A percentile compares a stretch with the other conserved stretches of the same genome.
These are phyloP conservation scores for Dacryopinax spathularia DNA, from an alignment of 768 basidiomycete species.

Conservation along the genomic window DNA sequence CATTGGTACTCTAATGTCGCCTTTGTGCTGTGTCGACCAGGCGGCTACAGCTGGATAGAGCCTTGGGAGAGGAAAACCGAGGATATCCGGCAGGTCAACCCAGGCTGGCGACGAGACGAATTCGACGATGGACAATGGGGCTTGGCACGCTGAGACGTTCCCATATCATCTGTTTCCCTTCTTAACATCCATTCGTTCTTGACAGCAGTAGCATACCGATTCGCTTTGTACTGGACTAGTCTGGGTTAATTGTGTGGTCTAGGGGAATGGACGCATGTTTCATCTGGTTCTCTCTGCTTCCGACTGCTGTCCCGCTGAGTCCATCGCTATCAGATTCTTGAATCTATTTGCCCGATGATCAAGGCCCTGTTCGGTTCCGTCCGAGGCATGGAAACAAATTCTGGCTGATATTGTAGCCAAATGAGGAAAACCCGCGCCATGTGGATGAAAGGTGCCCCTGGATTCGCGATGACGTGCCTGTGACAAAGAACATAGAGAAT, in stretches of 20 bases:
- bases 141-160: background rate
- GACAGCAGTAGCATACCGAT: background rate
- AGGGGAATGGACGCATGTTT: background rate
- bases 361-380: background rate
- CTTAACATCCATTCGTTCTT: background rate
- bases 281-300: background rate
- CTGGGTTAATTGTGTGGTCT: background rate
- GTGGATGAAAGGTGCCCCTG: background rate
- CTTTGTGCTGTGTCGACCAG: slow-evolving; percentile 66
- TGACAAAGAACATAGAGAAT: background rate
- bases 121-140: slow-evolving; percentile 4
- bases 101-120: slow-evolving; percentile 28
- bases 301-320: background rate
- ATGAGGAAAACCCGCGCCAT: slow-evolving; percentile 1
- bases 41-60: slow-evolving; percentile 68
- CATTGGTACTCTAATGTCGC: slow-evolving; percentile 59
- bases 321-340: background rate
- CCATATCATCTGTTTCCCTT: background rate
- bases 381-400: background rate
- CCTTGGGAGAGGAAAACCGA: slow-evolving; percentile 44
- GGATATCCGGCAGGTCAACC: slow-evolving; percentile 64
- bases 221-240: background rate
- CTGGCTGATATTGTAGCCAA: slow-evolving; percentile 3
- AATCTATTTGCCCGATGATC: background rate
- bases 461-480: background rate